Evolutionary conservation across 1,284 basidiomycete species (phyloP).

Genomic region (Phenoliferia sp.): DNA sequence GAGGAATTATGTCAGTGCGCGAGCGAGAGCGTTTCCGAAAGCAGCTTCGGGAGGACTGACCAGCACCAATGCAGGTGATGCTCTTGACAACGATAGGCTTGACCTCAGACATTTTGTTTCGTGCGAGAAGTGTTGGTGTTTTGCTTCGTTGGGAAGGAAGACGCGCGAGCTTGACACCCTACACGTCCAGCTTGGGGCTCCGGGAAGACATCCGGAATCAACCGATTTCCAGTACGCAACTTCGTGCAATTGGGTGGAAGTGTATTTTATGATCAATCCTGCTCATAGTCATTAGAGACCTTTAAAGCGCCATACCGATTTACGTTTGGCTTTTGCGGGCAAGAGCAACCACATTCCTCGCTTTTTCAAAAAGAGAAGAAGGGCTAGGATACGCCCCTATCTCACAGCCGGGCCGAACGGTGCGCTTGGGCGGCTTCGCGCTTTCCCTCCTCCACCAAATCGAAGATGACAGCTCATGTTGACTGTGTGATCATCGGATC

Average conservation of each 20-base stretch:
- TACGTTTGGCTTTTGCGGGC: too few relatives aligned
- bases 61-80: constrained; percentile 69
- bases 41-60: constrained; percentile 39
- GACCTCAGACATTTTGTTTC: neutral
- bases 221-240: too few relatives aligned
- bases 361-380: too few relatives aligned
- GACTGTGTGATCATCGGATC: constrained; percentile 21
- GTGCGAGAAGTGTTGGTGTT: neutral
- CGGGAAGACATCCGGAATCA: too few relatives aligned
- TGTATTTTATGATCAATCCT: too few relatives aligned
- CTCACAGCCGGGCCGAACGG: neutral
- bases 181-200: too few relatives aligned
- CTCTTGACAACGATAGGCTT: constrained; percentile 30
- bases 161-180: neutral
- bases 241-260: too few relatives aligned
- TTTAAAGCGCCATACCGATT: too few relatives aligned
- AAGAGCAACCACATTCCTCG: too few relatives aligned
- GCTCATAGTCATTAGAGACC: too few relatives aligned
- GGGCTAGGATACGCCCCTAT: neutral
- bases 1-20: neutral
- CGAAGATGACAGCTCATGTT: neutral
- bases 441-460: neutral
- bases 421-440: too few relatives aligned
- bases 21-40: neutral
- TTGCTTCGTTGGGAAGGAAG: neutral